phyloP scores from a whole-genome alignment of 495 filamentous ascomycete genomes.

The Baudoinia panamericana region DNA sequence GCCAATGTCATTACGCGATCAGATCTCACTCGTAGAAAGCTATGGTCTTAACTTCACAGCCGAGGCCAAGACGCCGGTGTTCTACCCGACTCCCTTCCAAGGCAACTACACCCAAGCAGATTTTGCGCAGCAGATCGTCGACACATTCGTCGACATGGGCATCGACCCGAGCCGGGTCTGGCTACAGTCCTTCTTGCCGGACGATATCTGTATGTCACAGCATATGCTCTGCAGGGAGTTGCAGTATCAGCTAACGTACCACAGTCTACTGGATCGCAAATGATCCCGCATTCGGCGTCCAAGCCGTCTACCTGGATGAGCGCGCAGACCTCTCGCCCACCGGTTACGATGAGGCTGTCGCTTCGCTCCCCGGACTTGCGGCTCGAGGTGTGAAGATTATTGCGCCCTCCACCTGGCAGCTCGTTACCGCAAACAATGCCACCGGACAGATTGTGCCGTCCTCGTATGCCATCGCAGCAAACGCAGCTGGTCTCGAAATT shows the following conservation, averaged over 20 bases:
- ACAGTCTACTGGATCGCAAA: constrained; percentile 49
- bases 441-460: constrained; percentile 31
- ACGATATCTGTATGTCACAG: too few relatives aligned
- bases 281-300: constrained; percentile 42
- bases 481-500: constrained; percentile 41
- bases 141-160: constrained; percentile 39
- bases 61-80: constrained; percentile 46
- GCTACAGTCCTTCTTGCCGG: constrained; percentile 46
- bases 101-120: constrained; percentile 42
- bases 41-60: constrained; percentile 44
- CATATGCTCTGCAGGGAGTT: too few relatives aligned
- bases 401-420: constrained; percentile 24
- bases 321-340: constrained; percentile 33
- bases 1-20: constrained; percentile 39
- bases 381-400: constrained; percentile 29
- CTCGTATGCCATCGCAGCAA: constrained; percentile 32
- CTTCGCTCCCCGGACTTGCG: constrained; percentile 34
- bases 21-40: constrained; percentile 40
- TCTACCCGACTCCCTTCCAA: constrained; percentile 50
- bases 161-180: constrained; percentile 45
- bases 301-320: constrained; percentile 47
- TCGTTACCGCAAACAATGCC: constrained; percentile 20
- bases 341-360: constrained; percentile 36
- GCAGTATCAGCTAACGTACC: too few relatives aligned
- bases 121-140: constrained; percentile 46